Conservation (phyloP, 306 rosid genomes). For the Styphnolobium japonicum region DNA sequence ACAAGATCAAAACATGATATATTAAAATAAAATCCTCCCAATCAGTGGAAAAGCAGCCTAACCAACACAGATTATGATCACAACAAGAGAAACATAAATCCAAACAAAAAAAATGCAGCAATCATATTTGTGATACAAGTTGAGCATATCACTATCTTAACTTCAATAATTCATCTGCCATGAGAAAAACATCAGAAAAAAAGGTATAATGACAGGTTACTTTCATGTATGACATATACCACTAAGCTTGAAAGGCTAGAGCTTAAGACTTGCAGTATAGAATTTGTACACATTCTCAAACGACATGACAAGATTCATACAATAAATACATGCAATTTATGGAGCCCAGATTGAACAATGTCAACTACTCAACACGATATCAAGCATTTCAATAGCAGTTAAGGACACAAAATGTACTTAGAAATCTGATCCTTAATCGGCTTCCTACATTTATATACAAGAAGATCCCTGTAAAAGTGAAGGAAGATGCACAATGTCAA, state of each 20-base stretch:
- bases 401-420: neutral
- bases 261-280: conserved; percentile 2
- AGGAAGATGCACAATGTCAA: neutral
- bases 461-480: neutral
- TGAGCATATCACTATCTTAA: neutral
- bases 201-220: neutral
- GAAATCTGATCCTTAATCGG: neutral
- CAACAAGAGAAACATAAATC: conserved; percentile 9
- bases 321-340: neutral
- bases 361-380: neutral
- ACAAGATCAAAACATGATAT: conserved; percentile 5
- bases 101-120: conserved; percentile 7
- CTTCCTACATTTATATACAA: neutral
- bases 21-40: neutral
- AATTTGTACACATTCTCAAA: conserved; percentile 1
- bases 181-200: neutral
- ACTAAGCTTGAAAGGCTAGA: conserved; percentile 2
- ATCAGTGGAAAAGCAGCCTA: neutral
- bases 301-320: neutral
- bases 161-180: neutral
- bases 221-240: neutral
- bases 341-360: neutral
- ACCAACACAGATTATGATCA: neutral
- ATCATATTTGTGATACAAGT: neutral
- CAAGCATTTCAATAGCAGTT: neutral